Base-by-base conservation (phyloP, 2,329 filamentous ascomycete species). In the Penicillium sp. region DNA sequence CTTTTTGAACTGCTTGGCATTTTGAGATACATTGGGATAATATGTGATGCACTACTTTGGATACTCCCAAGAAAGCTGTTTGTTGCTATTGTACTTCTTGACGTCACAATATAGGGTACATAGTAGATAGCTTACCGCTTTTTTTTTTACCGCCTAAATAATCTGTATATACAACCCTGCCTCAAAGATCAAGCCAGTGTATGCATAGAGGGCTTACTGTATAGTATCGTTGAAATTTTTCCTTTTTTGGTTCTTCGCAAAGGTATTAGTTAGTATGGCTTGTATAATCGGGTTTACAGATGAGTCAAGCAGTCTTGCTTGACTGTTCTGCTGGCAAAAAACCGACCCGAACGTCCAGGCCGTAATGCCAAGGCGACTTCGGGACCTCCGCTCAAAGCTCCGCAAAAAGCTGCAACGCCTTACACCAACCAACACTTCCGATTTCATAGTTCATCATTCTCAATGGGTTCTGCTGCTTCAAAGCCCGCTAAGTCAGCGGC, bases 401-500 rank as follows among this genome's bases (percentile, higher is more conserved):
- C 59, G 56, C 59, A 56, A 57, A 55, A 64, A 63, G 53, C 55
- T 50, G 55, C 49, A 38, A 34, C 44, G 29, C 11, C 32, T 43
- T 44, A 40, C 31, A 43, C 38, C 31, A 40, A 43, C 38, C 31
- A 40, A 40, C 49, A 35, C 16, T 38, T 20, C 34, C 16, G 31
- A 26, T n/a, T 49, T 34, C 20, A 50, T n/a, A 49, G 13, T 24
- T 34, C 22, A 52, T n/a, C 40, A 37, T 26, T 52, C 35, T 24
- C 44, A 51, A 85, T 86, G 83, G 83, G 83, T n/a, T 78, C 81
- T 2, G 79, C 81, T n/a, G 74, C 79, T 40, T 86, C 83, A 7
- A 86, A 85, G 73, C 78, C 78, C 37, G 77, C 76, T 10, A 76
- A 76, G 43, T 71, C 73, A 14, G 78, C 80, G 54, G 80, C 79